Conservation (phyloP, 352 stramenopile species). For the Halophytophthora batemanensis region DNA sequence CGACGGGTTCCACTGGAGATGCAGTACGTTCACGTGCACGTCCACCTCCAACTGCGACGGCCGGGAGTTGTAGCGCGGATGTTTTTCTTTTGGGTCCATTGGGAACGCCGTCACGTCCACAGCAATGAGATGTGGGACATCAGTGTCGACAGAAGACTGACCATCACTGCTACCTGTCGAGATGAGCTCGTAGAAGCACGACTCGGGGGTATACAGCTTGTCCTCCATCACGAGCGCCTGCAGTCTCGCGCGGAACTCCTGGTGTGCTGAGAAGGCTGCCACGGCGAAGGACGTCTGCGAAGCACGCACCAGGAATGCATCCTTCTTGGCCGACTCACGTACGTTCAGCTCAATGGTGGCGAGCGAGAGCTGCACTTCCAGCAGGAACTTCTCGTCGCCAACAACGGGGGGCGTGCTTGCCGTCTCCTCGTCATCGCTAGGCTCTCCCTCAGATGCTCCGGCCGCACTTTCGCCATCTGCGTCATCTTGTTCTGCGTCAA, state of each 20-base stretch:
- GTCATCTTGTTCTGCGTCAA: constrained; percentile 18
- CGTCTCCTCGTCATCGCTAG: constrained; percentile 6
- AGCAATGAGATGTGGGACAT: constrained; percentile 37
- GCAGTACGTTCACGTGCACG: constrained; percentile 63
- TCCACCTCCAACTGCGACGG: constrained; percentile 44
- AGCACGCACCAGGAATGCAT: constrained; percentile 52
- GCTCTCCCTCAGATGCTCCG: constrained; percentile 5
- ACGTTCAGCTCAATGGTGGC: constrained; percentile 53
- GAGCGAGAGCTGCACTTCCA: constrained; percentile 51
- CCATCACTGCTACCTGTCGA: constrained; percentile 36
- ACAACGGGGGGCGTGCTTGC: not conserved
- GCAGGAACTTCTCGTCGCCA: constrained; percentile 36
- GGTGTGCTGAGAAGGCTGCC: constrained; percentile 42
- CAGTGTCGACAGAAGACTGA: constrained; percentile 3
- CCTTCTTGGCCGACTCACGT: constrained; percentile 36
- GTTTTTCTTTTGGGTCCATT: constrained; percentile 6
- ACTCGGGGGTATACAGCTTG: constrained; percentile 46
- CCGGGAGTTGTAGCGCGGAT: not conserved
- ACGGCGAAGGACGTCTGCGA: constrained; percentile 48
- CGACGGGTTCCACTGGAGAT: constrained; percentile 84
- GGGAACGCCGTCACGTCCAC: constrained; percentile 49
- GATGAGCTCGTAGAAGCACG: constrained; percentile 61
- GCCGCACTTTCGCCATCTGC: constrained; percentile 15
- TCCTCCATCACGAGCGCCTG: constrained; percentile 69
- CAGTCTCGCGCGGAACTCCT: constrained; percentile 45